A percentile compares a stretch with the other conserved stretches of the same genome.
Conservation (phyloP, 2,329 filamentous ascomycete species). For the Penicillium sp. region DNA sequence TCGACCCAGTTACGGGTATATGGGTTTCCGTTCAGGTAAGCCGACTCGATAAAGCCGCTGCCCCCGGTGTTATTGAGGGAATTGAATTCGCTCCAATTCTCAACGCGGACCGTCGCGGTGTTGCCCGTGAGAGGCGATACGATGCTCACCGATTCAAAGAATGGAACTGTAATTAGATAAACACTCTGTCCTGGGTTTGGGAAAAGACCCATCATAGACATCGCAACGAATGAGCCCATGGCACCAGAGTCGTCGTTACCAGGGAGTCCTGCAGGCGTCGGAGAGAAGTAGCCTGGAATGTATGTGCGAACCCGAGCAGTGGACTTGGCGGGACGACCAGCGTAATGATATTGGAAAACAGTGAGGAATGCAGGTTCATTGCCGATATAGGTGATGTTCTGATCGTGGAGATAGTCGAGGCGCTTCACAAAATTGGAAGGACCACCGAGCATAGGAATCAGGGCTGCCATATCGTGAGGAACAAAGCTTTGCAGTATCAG, state of each 20-base stretch:
- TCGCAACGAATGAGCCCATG: constrained; percentile 68
- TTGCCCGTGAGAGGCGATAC: constrained; percentile 62
- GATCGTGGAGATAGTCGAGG: constrained; percentile 67
- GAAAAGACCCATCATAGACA: constrained; percentile 70
- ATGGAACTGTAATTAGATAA: constrained; percentile 69
- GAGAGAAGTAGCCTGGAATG: constrained; percentile 64
- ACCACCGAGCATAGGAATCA: constrained; percentile 64
- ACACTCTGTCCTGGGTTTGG: constrained; percentile 69
- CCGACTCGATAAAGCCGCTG: constrained; percentile 68
- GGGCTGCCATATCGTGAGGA: constrained; percentile 54
- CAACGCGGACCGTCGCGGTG: constrained; percentile 60
- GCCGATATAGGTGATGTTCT: constrained; percentile 66
- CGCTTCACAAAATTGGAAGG: constrained; percentile 59
- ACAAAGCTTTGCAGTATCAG: constrained; percentile 55
- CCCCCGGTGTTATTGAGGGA: constrained; percentile 57
- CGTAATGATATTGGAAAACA: constrained; percentile 70
- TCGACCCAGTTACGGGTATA: constrained; percentile 69
- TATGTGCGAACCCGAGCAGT: constrained; percentile 62
- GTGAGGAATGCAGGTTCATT: constrained; percentile 66
- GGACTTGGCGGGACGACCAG: constrained; percentile 60
- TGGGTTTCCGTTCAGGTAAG: constrained; percentile 62
- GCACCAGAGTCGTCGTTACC: constrained; percentile 71
- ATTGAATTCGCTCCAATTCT: constrained; percentile 51
- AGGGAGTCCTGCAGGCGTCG: constrained; percentile 60
- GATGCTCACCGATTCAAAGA: constrained; percentile 64